Base-by-base conservation (phyloP, 1,284 basidiomycete species). In the Marasmius fiardii region DNA sequence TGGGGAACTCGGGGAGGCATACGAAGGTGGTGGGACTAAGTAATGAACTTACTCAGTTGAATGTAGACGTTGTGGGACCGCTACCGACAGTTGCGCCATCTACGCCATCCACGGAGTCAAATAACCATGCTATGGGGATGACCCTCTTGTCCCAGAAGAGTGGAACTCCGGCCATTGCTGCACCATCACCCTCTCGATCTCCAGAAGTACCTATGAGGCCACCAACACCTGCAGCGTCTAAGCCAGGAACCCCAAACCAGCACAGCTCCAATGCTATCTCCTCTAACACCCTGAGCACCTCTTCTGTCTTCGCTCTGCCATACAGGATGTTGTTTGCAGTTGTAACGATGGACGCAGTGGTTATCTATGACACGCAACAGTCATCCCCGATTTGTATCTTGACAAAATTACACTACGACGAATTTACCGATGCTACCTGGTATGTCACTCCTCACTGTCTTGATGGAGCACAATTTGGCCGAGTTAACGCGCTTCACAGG, bases 311-410 rank as follows among this genome's bases (percentile, higher is more conserved):
- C 68, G 86, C 91, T 11, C 72, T 98, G 51, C 93, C 95, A 0
- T 98, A 98, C 69, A 82, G 96, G 47, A 93, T 98, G 88, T 73
- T 98, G 43, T 99, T 93, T 67, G 95, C 97, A 0, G 93, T 99
- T 8, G 92, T 95, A 43, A 98, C 96, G 23, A 97, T 95, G 83
- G 96, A 99, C 69, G 90, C 92, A 1, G 88, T 99, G 21, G 83
- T 93, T 54, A 89, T 99, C 55, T 96, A 99, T 71, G 96, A 99
- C 70, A 98, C 96, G 3, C 96, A 99, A 71, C 96, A 99, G 74
- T 82, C 93, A 1, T 85, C 90, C 0, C 97, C 96, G 0, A 83
- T 98, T 43, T 95, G 93, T 68, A 79, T 98, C 65, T 84, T 99
- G 66, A 93, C 90, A 53, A 98, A 97, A 67, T 74, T 99, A 63